Percentiles rank a stretch among this genome's conserved stretches.
These are phyloP conservation scores for Amniculicola lignicola DNA, from an alignment of 495 filamentous ascomycete species.

Conservation along the genomic window DNA sequence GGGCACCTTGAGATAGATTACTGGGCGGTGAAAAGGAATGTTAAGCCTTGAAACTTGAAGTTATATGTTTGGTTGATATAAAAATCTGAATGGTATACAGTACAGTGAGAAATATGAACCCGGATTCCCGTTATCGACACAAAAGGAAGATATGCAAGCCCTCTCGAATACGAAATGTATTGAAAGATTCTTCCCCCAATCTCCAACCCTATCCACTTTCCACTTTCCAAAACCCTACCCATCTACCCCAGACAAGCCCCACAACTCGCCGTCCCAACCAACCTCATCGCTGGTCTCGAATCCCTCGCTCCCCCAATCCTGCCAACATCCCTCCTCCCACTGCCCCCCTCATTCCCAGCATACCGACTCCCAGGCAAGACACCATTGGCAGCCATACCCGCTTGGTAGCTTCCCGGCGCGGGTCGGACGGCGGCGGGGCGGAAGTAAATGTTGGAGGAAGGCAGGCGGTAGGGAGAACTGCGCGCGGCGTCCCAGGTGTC, in stretches of 20 bases:
- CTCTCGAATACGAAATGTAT: no score
- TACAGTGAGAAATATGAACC: no score
- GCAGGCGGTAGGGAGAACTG: conserved; percentile 12
- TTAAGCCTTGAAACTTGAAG: conserved; percentile 2
- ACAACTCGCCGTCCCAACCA: conserved; percentile 13
- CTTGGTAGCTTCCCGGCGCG: conserved; percentile 16
- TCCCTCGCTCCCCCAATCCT: conserved; percentile 8
- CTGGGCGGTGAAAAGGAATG: conserved; percentile 12
- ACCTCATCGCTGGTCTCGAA: conserved; percentile 14
- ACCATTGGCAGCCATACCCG: not conserved
- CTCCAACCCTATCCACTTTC: not conserved
- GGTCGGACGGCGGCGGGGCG: conserved; percentile 8
- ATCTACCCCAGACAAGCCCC: conserved; percentile 16
- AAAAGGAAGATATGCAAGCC: no score
- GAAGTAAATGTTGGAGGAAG: conserved; percentile 14
- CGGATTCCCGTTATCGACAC: no score
- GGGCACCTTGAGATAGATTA: no score
- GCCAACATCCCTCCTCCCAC: conserved; percentile 1
- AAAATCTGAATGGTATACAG: no score
- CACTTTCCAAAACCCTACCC: not conserved
- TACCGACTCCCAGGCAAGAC: no score
- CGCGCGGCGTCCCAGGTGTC: conserved; percentile 30
- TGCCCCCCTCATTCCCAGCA: not conserved
- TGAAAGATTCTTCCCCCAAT: no score
- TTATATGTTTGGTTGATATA: no score